A percentile compares a stretch with the other conserved stretches of the same genome.
These are phyloP conservation scores for Silene noctiflora DNA, from an alignment of 179 eudicot genomes.

Conservation along the genomic window DNA sequence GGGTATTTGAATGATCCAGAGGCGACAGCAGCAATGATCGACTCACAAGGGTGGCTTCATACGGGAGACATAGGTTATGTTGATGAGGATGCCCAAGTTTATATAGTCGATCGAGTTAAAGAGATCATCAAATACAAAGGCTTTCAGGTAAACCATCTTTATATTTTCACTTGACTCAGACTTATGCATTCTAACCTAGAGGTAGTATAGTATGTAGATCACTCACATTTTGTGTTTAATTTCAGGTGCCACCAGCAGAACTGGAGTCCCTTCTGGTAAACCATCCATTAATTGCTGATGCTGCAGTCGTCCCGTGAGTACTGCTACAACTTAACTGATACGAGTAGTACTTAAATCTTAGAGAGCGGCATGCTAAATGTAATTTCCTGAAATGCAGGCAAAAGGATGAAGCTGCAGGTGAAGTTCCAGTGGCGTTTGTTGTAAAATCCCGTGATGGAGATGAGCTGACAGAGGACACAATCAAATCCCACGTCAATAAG, in stretches of 20 bases:
- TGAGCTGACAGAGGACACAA: conserved; percentile 30
- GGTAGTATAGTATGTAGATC: no score
- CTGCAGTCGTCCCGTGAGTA: conserved; percentile 72
- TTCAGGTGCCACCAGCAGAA: conserved; percentile 83
- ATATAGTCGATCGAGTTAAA: conserved; percentile 74
- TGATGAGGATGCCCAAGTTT: conserved; percentile 65
- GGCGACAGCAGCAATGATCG: conserved; percentile 62
- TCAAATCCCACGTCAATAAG: conserved; percentile 27
- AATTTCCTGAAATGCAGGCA: conserved; percentile 20
- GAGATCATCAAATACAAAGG: conserved; percentile 95
- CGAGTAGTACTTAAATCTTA: background rate
- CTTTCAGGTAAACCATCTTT: conserved; percentile 17
- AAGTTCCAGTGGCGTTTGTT: conserved; percentile 40
- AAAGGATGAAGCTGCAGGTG: conserved; percentile 40
- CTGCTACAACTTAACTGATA: background rate
- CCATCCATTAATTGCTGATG: conserved; percentile 65
- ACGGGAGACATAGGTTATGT: conserved; percentile 89
- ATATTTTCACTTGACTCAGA: no score
- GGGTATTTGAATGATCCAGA: conserved; percentile 64
- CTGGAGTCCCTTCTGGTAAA: conserved; percentile 56
- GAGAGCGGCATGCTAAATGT: background rate
- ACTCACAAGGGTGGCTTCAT: conserved; percentile 72
- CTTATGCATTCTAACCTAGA: no score
- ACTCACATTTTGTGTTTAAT: no score
- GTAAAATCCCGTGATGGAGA: conserved; percentile 24